Evolutionary conservation across 305 asterid species (phyloP).

Genomic region (Solanum hybrid): DNA sequence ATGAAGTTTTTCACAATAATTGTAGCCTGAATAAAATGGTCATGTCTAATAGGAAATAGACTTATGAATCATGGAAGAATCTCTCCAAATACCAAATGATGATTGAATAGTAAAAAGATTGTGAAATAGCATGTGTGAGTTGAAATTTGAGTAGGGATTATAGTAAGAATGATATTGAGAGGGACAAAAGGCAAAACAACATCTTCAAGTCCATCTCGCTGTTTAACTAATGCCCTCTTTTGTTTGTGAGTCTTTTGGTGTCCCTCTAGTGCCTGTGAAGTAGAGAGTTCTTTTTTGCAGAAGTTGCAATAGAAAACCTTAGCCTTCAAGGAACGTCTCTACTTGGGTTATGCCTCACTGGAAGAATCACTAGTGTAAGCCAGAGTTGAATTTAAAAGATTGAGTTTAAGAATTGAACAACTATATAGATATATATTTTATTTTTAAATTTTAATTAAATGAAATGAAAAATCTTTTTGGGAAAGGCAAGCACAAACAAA

Average conservation of each 20-base stretch:
- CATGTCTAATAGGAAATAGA: constrained; percentile 23
- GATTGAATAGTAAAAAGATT: not conserved
- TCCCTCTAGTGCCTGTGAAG: not conserved
- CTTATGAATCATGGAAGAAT: constrained; percentile 30
- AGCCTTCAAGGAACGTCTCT: not conserved
- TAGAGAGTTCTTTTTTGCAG: not conserved
- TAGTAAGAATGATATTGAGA: constrained; percentile 19
- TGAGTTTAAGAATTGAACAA: not conserved
- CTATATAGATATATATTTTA: too few species aligned
- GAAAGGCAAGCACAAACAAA: not conserved
- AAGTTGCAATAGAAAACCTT: not conserved
- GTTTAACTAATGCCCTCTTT: not conserved
- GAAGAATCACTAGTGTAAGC: not conserved
- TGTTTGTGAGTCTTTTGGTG: not conserved
- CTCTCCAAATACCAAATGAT: constrained; percentile 23
- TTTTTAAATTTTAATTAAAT: too few species aligned
- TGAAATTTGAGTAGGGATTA: constrained; percentile 27
- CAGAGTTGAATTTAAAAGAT: not conserved
- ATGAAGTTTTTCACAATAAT: not conserved
- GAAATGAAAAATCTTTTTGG: not conserved
- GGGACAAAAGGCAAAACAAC: constrained; percentile 3
- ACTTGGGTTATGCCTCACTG: not conserved
- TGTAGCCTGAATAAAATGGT: constrained; percentile 7
- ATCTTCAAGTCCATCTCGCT: constrained; percentile 10
- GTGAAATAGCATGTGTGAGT: constrained; percentile 22